Evolutionary conservation across 352 stramenopile genomes (phyloP).

Genomic region (Sclerospora graminicola): DNA sequence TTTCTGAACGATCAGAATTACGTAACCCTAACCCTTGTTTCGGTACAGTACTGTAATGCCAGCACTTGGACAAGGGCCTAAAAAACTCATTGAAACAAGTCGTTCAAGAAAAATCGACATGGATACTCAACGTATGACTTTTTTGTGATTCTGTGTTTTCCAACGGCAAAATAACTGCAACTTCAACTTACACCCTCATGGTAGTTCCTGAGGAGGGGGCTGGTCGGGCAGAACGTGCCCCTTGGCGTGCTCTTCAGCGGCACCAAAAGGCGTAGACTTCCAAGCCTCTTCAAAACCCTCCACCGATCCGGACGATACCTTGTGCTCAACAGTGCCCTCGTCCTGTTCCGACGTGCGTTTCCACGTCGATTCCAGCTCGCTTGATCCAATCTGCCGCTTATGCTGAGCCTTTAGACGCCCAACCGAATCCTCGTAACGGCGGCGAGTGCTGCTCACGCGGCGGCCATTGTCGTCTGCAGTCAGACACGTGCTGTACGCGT

Average conservation of each 20-base stretch:
- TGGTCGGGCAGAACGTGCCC: conserved; percentile 32
- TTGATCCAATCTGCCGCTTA: conserved; percentile 31
- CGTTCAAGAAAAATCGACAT: no score
- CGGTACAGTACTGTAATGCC: no score
- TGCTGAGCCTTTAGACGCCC: conserved; percentile 56
- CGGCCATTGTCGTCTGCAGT: conserved; percentile 37
- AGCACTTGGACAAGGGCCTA: no score
- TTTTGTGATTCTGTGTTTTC: no score
- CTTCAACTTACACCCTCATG: conserved; percentile 20
- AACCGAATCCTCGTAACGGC: conserved; percentile 53
- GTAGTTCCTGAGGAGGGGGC: conserved; percentile 34
- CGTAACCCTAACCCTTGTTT: no score
- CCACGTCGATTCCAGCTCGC: conserved; percentile 45
- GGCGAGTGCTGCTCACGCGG: conserved; percentile 42
- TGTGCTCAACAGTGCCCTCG: conserved; percentile 27
- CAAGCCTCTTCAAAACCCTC: conserved; percentile 43
- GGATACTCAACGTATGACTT: no score
- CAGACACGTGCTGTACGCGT: conserved; percentile 56
- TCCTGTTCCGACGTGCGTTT: conserved; percentile 28
- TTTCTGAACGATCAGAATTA: no score
- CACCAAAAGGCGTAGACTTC: conserved; percentile 43
- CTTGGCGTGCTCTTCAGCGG: conserved; percentile 37
- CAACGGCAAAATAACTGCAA: background rate
- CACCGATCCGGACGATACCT: conserved; percentile 24
- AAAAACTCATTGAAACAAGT: no score